phyloP scores from a whole-genome alignment of 2,329 filamentous ascomycete genomes.

The Alternaria incomplexa region DNA sequence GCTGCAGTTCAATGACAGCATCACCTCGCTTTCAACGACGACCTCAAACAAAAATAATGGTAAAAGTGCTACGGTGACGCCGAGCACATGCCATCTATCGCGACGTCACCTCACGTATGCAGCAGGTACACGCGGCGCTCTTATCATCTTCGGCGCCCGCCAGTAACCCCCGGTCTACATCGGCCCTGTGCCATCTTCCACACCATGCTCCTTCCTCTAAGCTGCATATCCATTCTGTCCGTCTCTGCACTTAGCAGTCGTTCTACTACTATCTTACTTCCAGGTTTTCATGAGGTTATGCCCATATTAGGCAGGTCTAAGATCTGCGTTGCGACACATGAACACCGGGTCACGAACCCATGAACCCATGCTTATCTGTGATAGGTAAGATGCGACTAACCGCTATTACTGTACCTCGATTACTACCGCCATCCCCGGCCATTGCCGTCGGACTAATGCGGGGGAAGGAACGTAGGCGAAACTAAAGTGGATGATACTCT shows the following conservation, averaged over 20 bases:
- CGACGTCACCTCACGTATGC: not conserved
- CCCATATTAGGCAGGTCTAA: not conserved
- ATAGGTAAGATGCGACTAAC: not conserved
- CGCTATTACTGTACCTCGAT: not conserved
- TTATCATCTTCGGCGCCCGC: not conserved
- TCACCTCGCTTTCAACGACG: not conserved
- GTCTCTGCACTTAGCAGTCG: not conserved
- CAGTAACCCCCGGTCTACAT: not conserved
- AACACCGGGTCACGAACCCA: not conserved
- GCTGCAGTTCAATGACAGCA: not conserved
- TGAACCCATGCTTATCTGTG: not conserved
- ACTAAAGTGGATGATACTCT: not conserved
- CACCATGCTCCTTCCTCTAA: not conserved
- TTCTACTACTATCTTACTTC: not conserved
- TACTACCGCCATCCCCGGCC: not conserved
- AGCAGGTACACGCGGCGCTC: not conserved
- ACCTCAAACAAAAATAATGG: not conserved
- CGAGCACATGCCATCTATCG: not conserved
- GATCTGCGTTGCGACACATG: not conserved
- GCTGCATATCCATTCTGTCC: not conserved
- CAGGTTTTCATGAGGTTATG: not conserved
- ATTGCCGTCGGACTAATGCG: slow-evolving; percentile 1
- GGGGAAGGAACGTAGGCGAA: not conserved
- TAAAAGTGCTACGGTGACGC: not conserved
- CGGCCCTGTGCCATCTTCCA: not conserved